phyloP scores from a whole-genome alignment of 805 yeast species.

The Phaffomyces thermotolerans region DNA sequence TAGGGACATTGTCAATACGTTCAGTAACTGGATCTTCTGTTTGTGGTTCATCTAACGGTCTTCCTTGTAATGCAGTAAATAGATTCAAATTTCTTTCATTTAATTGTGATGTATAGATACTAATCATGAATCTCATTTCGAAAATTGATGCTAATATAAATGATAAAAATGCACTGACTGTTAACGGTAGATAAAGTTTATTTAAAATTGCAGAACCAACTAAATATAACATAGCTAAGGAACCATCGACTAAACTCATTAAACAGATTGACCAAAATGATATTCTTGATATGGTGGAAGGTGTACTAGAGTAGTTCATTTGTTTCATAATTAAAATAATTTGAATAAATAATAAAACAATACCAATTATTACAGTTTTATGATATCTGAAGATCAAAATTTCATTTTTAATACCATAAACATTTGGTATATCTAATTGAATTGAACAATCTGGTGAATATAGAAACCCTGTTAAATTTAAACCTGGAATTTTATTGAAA shows the following conservation, averaged over 20 bases:
- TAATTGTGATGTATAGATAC: conserved; percentile 60
- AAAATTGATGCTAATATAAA: conserved; percentile 66
- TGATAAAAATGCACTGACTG: conserved; percentile 61
- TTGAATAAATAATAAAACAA: conserved; percentile 21
- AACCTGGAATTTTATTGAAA: conserved; percentile 40
- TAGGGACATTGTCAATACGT: conserved; percentile 16
- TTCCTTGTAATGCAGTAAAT: conserved; percentile 60
- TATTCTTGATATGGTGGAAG: conserved; percentile 69
- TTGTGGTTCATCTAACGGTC: conserved; percentile 33
- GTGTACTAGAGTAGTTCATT: conserved; percentile 66
- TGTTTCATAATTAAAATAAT: conserved; percentile 41
- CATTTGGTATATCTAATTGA: conserved; percentile 31
- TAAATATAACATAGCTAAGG: conserved; percentile 54
- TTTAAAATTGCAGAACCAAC: conserved; percentile 49
- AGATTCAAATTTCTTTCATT: conserved; percentile 64
- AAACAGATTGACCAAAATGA: conserved; percentile 63
- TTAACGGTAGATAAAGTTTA: conserved; percentile 56
- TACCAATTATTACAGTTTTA: conserved; percentile 13
- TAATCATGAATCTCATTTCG: conserved; percentile 66
- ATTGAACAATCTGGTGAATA: conserved; percentile 91
- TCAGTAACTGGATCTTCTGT: conserved; percentile 11
- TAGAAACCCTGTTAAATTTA: conserved; percentile 51
- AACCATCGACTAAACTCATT: conserved; percentile 63
- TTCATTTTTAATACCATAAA: conserved; percentile 54
- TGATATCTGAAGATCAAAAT: conserved; percentile 25